Base-by-base conservation (phyloP, 2,329 filamentous ascomycete genomes). In the Lomentospora prolificans region DNA sequence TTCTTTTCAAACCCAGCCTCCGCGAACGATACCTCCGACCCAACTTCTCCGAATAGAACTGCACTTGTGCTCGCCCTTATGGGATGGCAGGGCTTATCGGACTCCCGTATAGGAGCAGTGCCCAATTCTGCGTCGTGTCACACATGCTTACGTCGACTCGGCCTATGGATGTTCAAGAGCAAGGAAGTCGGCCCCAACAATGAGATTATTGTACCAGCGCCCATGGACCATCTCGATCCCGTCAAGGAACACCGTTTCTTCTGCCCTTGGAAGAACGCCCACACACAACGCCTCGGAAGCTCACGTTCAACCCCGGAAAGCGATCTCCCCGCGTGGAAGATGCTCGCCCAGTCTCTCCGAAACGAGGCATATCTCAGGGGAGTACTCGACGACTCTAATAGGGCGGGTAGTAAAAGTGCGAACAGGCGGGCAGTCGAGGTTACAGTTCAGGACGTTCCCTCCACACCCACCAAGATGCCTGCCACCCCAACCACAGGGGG, bases 141-240 rank as follows among this genome's bases (percentile, higher is more conserved):
- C 57, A 88, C 89, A 19, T 99, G 94, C 67, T 87, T 95, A 64
- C 84, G 94, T 58, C 84, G 91, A 1, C 76, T 97, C 0, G 94
- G 94, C 0, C 76, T 99, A 2, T 99, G 94, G 94, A 86, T 99
- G 75, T 97, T 95, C 68, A 87, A 84, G 64, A 85, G 84, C 67
- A 90, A 85, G 68, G 80, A 82, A 63, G 79, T 86, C 28, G 78
- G 81, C 57, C 72, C 74, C 1, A 69, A 72, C 14, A 76, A 76
- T 0, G 69, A 76, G 33, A 71, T 84, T 8, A 68, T 85, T 9
- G 75, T 79, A 3, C 77, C 79, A 1, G 79, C 84, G 2, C 78
- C 80, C 1, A 85, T 87, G 76, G 79, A 81, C 61, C 75, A 80
- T 56, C 75, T 94, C 1, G 84, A 92, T 64, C 82, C 84, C 3